Evolutionary conservation across 2,329 filamentous ascomycete species (phyloP).

Genomic region (Fusarium chuoi): DNA sequence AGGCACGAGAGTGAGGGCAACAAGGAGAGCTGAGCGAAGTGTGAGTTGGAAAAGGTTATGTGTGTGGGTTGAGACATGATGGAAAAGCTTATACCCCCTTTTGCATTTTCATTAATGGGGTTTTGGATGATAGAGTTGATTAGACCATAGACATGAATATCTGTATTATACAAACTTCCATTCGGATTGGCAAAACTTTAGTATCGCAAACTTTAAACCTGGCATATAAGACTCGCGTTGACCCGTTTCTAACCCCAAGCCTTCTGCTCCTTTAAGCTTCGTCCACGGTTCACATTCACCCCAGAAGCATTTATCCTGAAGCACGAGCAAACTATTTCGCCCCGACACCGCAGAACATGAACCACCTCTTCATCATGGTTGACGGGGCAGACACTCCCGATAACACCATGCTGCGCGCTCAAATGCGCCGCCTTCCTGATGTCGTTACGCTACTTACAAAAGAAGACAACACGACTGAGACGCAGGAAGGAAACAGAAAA

Average conservation of each 20-base stretch:
- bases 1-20: constrained; percentile 71
- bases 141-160: constrained; percentile 28
- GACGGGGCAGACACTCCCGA: background rate
- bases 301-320: background rate
- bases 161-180: background rate
- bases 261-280: background rate
- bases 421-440: background rate
- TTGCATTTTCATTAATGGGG: constrained; percentile 10
- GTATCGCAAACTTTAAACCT: background rate
- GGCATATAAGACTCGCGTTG: background rate
- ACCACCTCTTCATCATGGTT: background rate
- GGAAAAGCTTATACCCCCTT: constrained; percentile 35
- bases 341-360: background rate
- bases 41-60: background rate
- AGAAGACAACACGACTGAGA: background rate
- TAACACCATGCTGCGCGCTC: background rate
- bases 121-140: constrained; percentile 33
- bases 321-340: too few relatives aligned
- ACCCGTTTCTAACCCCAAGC: too few relatives aligned
- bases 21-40: constrained; percentile 49
- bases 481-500: background rate
- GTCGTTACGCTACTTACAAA: background rate
- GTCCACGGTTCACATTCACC: background rate
- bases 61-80: background rate
- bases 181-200: too few relatives aligned